Evolutionary conservation across 768 basidiomycete genomes (phyloP).

Genomic region (Termitomyces sp.): DNA sequence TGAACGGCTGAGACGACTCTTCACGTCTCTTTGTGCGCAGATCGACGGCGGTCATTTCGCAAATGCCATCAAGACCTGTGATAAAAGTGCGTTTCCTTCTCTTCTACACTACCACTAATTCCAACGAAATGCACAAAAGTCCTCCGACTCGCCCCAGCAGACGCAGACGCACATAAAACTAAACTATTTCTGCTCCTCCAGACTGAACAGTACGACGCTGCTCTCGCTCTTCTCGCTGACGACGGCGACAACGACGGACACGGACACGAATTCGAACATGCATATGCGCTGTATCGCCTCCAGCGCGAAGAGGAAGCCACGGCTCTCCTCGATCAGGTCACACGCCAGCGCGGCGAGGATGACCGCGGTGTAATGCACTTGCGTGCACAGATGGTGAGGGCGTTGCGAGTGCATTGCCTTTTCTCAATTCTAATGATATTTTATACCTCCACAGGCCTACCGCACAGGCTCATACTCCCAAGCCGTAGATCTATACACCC

Average conservation of each 20-base stretch:
- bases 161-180: slow-evolving; percentile 74
- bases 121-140: slow-evolving; percentile 40
- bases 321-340: too few species aligned
- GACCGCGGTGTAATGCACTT: not conserved
- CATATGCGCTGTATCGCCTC: slow-evolving; percentile 85
- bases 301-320: slow-evolving; percentile 69
- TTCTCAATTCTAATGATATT: too few species aligned
- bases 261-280: slow-evolving; percentile 56
- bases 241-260: too few species aligned
- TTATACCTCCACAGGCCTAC: slow-evolving; percentile 52
- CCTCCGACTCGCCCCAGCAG: slow-evolving; percentile 60
- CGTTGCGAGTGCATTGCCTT: too few species aligned
- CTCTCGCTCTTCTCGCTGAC: slow-evolving; percentile 52
- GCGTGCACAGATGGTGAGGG: not conserved
- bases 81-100: slow-evolving; percentile 64
- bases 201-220: slow-evolving; percentile 74
- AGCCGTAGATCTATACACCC: slow-evolving; percentile 76
- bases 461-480: slow-evolving; percentile 71
- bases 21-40: slow-evolving; percentile 80
- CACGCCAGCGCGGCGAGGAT: slow-evolving; percentile 26
- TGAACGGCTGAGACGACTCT: slow-evolving; percentile 55
- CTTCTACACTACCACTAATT: not conserved
- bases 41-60: slow-evolving; percentile 85
- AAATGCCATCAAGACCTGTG: slow-evolving; percentile 89
- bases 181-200: slow-evolving; percentile 88